Evolutionary conservation across 2,329 filamentous ascomycete species (phyloP).

Genomic region (Fusarium fujikuroi): DNA sequence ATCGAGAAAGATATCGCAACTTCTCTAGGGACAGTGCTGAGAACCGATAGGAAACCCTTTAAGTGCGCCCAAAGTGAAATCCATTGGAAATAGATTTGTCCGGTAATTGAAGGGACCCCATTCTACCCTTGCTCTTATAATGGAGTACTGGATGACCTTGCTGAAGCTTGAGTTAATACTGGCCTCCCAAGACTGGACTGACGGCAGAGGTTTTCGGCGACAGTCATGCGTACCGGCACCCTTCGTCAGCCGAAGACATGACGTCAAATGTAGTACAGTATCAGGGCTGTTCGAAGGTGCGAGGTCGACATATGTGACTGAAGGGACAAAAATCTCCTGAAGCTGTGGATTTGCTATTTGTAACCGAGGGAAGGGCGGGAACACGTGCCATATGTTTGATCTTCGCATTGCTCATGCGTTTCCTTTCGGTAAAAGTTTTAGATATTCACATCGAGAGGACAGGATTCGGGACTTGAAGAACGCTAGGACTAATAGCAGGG

Average conservation of each 20-base stretch:
- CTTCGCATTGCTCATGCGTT: background rate
- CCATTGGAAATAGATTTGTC: background rate
- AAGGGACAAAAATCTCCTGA: background rate
- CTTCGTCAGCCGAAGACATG: background rate
- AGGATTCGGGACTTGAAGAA: background rate
- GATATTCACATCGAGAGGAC: background rate
- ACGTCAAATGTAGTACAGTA: background rate
- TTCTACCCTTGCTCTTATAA: background rate
- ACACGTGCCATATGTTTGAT: conserved; percentile 11
- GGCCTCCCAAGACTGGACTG: background rate
- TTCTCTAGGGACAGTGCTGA: background rate
- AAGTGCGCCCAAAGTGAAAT: background rate
- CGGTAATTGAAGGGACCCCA: background rate
- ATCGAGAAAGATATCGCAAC: background rate
- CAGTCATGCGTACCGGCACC: background rate
- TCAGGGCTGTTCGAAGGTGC: background rate
- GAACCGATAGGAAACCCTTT: background rate
- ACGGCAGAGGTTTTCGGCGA: background rate
- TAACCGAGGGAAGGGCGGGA: background rate
- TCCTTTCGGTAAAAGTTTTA: background rate
- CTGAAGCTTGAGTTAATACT: background rate
- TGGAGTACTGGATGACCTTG: background rate
- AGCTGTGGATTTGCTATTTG: background rate
- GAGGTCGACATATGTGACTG: background rate
- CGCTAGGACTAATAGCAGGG: background rate